phyloP scores from a whole-genome alignment of 1,139 yeast genomes.

The Pichia sp. region DNA sequence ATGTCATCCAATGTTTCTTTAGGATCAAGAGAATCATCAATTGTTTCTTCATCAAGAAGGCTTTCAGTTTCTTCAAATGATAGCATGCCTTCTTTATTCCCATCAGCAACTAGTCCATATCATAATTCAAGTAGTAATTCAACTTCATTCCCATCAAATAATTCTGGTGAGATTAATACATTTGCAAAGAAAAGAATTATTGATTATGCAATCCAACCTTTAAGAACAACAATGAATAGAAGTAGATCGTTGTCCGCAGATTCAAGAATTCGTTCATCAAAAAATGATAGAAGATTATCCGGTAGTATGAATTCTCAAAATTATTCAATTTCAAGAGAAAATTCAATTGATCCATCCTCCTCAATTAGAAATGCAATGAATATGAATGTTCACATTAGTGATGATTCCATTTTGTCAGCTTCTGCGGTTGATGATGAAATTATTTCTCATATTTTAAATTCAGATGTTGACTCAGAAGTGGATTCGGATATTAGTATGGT shows the following conservation, averaged over 20 bases:
- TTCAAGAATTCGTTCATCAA: constrained; percentile 12
- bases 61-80: constrained; percentile 24
- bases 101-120: constrained; percentile 19
- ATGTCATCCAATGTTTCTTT: constrained; percentile 21
- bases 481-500: constrained; percentile 4
- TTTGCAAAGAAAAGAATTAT: constrained; percentile 13
- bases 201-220: constrained; percentile 12
- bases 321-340: constrained; percentile 3
- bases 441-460: constrained; percentile 9
- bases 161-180: not conserved
- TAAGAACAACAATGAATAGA: constrained; percentile 10
- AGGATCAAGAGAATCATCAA: constrained; percentile 24
- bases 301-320: not conserved
- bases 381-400: not conserved
- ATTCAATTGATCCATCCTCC: constrained; percentile 4
- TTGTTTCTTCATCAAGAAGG: constrained; percentile 23
- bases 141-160: not conserved
- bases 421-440: constrained; percentile 5
- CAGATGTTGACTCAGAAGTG: constrained; percentile 11
- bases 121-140: constrained; percentile 1
- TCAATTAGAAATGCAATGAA: not conserved
- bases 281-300: constrained; percentile 11
- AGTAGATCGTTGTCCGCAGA: constrained; percentile 17
- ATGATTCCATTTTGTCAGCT: constrained; percentile 3
- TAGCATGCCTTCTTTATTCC: constrained; percentile 22